Evolutionary conservation across 1,139 yeast genomes (phyloP).

Genomic region (Protomyces macrosporus): DNA sequence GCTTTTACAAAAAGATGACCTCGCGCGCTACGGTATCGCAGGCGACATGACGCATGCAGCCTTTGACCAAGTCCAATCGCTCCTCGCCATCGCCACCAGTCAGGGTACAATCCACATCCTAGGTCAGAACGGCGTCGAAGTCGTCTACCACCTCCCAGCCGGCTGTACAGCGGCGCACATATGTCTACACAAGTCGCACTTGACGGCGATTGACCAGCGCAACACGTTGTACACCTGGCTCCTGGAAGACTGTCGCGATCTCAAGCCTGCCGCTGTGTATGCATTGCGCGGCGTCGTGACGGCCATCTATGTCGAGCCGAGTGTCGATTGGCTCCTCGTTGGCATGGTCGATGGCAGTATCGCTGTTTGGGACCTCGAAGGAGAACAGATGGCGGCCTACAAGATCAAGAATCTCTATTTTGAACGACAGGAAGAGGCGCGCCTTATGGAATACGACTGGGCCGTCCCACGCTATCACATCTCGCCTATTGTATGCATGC

Average conservation of each 20-base stretch:
- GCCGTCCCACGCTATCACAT: conserved; percentile 30
- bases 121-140: conserved; percentile 81
- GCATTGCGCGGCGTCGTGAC: conserved; percentile 55
- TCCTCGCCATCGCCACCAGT: conserved; percentile 74
- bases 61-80: conserved; percentile 81
- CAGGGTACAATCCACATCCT: conserved; percentile 66
- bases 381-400: conserved; percentile 54
- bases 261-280: conserved; percentile 34
- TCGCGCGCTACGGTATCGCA: conserved; percentile 51
- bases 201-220: conserved; percentile 60
- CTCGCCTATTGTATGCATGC: conserved; percentile 60
- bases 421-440: conserved; percentile 30
- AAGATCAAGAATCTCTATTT: conserved; percentile 71
- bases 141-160: conserved; percentile 49
- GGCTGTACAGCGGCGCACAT: conserved; percentile 52
- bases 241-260: conserved; percentile 49
- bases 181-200: conserved; percentile 71
- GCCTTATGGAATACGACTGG: conserved; percentile 32
- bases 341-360: conserved; percentile 76
- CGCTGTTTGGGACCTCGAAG: conserved; percentile 75
- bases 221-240: conserved; percentile 62
- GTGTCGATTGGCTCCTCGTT: conserved; percentile 76
- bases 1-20: conserved; percentile 35
- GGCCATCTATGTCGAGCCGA: conserved; percentile 70
- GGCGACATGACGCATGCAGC: conserved; percentile 63